phyloP scores from a whole-genome alignment of 2,329 filamentous ascomycete genomes.

The Magnaporthales sp. region DNA sequence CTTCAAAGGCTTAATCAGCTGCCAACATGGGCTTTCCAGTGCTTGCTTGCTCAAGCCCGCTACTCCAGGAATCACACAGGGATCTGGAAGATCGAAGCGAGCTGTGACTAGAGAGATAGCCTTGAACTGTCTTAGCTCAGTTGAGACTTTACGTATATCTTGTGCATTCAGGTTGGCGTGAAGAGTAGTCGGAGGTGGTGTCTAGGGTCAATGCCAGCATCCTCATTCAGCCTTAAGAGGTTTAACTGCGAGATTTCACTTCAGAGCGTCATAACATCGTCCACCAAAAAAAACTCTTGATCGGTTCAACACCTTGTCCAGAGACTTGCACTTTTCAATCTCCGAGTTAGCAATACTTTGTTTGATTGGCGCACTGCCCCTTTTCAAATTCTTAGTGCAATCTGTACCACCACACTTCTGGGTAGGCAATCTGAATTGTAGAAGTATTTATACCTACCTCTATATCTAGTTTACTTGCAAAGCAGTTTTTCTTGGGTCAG shows the following conservation, averaged over 20 bases:
- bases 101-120: too few relatives aligned
- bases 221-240: not conserved
- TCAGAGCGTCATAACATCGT: not conserved
- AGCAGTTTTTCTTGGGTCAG: too few relatives aligned
- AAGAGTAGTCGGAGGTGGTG: not conserved
- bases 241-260: not conserved
- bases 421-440: too few relatives aligned
- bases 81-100: too few relatives aligned
- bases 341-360: too few relatives aligned
- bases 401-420: too few relatives aligned
- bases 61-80: not conserved
- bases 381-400: too few relatives aligned
- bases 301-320: not conserved
- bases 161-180: not conserved
- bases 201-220: not conserved
- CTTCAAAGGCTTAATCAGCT: not conserved
- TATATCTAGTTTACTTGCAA: too few relatives aligned
- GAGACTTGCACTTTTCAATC: too few relatives aligned
- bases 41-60: not conserved
- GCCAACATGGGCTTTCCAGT: not conserved
- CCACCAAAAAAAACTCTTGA: not conserved
- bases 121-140: not conserved
- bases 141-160: not conserved
- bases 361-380: too few relatives aligned
- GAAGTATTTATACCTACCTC: too few relatives aligned